Evolutionary conservation across 306 rosid species (phyloP).

Genomic region (Sesbania bispinosa): DNA sequence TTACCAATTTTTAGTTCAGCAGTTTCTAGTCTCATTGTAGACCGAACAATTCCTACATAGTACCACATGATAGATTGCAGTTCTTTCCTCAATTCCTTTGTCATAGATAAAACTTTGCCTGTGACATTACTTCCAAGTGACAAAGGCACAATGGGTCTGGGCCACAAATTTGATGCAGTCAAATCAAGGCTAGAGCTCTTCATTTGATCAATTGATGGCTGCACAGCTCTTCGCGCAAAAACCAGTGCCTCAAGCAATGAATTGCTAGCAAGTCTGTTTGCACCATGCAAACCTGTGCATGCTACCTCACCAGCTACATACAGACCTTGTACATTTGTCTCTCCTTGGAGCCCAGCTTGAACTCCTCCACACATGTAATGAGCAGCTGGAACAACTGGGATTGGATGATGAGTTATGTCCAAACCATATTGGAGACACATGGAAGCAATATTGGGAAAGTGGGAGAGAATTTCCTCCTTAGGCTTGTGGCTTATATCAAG

Average conservation of each 20-base stretch:
- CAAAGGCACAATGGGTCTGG: constrained; percentile 51
- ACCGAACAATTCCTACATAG: constrained; percentile 82
- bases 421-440: constrained; percentile 69
- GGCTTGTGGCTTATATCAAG: constrained; percentile 92
- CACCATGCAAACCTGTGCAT: constrained; percentile 97
- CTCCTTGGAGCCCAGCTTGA: constrained; percentile 86
- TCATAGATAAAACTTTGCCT: constrained; percentile 38
- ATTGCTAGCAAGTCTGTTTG: constrained; percentile 95
- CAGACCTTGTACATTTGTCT: constrained; percentile 77
- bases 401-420: constrained; percentile 79
- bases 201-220: constrained; percentile 78
- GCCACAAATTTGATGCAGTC: constrained; percentile 59
- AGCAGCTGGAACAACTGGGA: constrained; percentile 94
- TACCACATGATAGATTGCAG: constrained; percentile 78
- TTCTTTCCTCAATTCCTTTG: constrained; percentile 59
- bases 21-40: constrained; percentile 67
- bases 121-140: constrained; percentile 40
- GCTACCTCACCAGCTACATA: constrained; percentile 97
- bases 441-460: constrained; percentile 81
- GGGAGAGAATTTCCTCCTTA: constrained; percentile 57
- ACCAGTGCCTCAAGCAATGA: constrained; percentile 97
- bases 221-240: constrained; percentile 87
- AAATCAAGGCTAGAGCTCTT: constrained; percentile 48
- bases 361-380: constrained; percentile 99
- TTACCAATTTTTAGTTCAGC: constrained; percentile 63